Conservation (phyloP, 2,329 filamentous ascomycete species). For the Botrytis sinoallii region DNA sequence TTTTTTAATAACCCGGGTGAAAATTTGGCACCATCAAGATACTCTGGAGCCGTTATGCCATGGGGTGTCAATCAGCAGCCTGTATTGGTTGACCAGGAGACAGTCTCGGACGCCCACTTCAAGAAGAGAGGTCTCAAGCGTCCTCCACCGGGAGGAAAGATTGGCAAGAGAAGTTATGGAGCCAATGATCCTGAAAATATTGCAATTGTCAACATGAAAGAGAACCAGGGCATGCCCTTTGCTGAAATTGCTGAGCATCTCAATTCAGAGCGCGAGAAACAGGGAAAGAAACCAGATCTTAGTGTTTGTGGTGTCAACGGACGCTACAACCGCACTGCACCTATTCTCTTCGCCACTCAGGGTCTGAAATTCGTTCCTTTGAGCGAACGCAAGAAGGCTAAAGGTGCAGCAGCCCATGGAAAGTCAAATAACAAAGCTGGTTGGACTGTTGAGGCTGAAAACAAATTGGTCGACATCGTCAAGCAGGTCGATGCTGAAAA, state of each 20-base stretch:
- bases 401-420: conserved; percentile 3
- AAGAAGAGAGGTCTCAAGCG: conserved; percentile 31
- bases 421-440: neutral
- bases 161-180: conserved; percentile 33
- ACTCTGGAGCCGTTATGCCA: conserved; percentile 26
- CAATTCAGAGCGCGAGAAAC: conserved; percentile 27
- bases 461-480: conserved; percentile 23
- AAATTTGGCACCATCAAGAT: conserved; percentile 24
- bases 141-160: conserved; percentile 19
- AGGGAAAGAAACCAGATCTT: conserved; percentile 27
- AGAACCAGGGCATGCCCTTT: conserved; percentile 27
- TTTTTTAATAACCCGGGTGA: conserved; percentile 16
- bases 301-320: conserved; percentile 29
- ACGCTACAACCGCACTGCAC: conserved; percentile 37
- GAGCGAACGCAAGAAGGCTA: conserved; percentile 23
- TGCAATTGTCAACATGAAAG: conserved; percentile 34
- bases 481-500: conserved; percentile 26
- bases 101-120: conserved; percentile 29
- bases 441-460: conserved; percentile 29
- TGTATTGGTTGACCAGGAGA: conserved; percentile 19
- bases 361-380: conserved; percentile 32
- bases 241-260: conserved; percentile 28
- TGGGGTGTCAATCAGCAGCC: conserved; percentile 29
- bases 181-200: conserved; percentile 38
- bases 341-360: conserved; percentile 32